Evolutionary conservation across 176 grass and related monocot species (phyloP).

Genomic region (Lolium perenne): DNA sequence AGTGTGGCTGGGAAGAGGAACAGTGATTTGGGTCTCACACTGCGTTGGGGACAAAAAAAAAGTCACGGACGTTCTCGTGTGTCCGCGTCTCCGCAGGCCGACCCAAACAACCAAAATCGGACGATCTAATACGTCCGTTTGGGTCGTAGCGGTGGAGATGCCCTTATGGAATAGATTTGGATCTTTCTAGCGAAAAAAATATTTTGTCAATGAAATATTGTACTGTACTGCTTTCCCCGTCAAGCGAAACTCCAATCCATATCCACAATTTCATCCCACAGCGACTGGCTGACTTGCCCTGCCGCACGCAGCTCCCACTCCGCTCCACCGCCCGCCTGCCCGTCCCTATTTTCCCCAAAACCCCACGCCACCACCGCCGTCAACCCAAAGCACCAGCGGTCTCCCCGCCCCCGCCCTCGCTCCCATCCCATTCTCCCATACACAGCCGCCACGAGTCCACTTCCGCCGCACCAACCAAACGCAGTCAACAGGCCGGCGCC

Average conservation of each 20-base stretch:
- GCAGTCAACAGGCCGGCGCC: too few species aligned
- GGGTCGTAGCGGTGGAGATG: too few species aligned
- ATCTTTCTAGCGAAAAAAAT: too few species aligned
- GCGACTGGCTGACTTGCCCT: neutral
- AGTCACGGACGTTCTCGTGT: too few species aligned
- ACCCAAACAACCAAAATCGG: too few species aligned
- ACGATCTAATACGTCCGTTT: too few species aligned
- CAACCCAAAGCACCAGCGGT: neutral
- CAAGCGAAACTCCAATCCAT: neutral
- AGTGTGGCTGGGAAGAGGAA: too few species aligned
- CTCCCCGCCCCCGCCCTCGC: neutral
- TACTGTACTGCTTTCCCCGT: neutral
- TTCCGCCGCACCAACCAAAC: neutral
- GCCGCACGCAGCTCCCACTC: neutral
- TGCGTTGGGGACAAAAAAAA: too few species aligned
- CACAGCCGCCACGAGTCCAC: neutral
- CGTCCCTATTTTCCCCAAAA: neutral
- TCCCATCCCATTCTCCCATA: constrained; percentile 9
- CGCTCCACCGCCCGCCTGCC: neutral
- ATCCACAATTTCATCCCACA: neutral
- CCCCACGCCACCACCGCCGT: constrained; percentile 36
- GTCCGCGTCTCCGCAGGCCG: too few species aligned
- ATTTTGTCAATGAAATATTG: too few species aligned
- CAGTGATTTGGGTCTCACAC: too few species aligned
- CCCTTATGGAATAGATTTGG: too few species aligned